Base-by-base conservation (phyloP, 805 yeast species). In the Tetrapisispora namnaoensis region DNA sequence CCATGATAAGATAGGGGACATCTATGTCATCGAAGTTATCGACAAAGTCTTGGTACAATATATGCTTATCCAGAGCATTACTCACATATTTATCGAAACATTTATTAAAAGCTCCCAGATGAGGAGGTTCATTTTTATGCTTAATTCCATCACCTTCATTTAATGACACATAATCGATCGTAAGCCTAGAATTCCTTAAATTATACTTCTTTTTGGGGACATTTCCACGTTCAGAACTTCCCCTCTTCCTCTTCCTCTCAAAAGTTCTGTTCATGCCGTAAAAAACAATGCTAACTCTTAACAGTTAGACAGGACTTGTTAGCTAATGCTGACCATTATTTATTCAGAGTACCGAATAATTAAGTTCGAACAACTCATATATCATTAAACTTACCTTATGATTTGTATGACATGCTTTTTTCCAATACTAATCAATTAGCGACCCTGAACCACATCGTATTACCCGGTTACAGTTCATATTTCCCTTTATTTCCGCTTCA, bases 121-220 rank as follows among this genome's bases (percentile, higher is more conserved):
- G 81, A 2, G 79, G 82, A 59, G 86, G 95, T 10, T 77, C 74
- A 55, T 78, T 78, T 32, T 72, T 70, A 4, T 75, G 67, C 4
- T 77, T 74, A 48, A 72, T 49, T 60, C 70, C 62, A 36, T 80
- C 83, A 5, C 95, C 95, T 48, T 81, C 83, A 61, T 88, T 78
- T 55, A 88, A 69, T 0, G 95, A 93, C 10, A 78, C 80, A 59
- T 88, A 88, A 60, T 88, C 95, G 42, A 89, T 75, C 46, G 72
- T 72, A n/a, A 70, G 66, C 39, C 70, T 68, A 2, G 6, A 5
- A 16, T 74, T 67, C 21, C 96, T 68, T 40, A 73, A 69, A 49
- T 86, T 80, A 37, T 71, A 71, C 37, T 90, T 67, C 48, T 71
- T 75, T 37, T 49, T 53, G n/a, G 13, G 7, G 9, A 20, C 21